Conservation (phyloP, 202 grass and related monocot species). For the Elaeis oleifera region DNA sequence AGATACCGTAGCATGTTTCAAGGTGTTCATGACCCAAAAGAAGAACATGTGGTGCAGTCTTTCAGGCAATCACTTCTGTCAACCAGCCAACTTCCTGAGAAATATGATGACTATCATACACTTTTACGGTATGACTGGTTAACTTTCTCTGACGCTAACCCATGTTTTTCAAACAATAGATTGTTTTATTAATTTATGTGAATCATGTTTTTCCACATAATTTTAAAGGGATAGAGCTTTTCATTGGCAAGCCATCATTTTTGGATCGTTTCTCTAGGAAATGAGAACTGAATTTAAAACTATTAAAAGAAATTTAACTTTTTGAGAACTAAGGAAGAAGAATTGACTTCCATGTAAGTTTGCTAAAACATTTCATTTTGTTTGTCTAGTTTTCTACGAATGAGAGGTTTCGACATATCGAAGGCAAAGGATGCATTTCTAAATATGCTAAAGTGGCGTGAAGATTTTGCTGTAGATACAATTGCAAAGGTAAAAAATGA, state of each 20-base stretch:
- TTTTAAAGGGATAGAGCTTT: too few relatives aligned
- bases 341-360: background rate
- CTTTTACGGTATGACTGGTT: slow-evolving; percentile 54
- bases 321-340: too few relatives aligned
- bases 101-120: slow-evolving; percentile 79
- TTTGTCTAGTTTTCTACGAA: slow-evolving; percentile 61
- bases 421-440: slow-evolving; percentile 82
- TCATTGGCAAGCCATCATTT: too few relatives aligned
- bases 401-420: slow-evolving; percentile 58
- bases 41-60: slow-evolving; percentile 50
- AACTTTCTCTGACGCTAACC: slow-evolving; percentile 15
- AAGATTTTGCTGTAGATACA: slow-evolving; percentile 57
- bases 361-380: slow-evolving; percentile 8
- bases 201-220: too few relatives aligned
- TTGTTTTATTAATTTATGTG: background rate
- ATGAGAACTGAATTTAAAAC: too few relatives aligned
- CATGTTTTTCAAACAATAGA: background rate
- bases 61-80: slow-evolving; percentile 58
- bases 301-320: too few relatives aligned
- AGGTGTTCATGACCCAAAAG: slow-evolving; percentile 49
- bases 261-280: too few relatives aligned
- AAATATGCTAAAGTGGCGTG: slow-evolving; percentile 96
- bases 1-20: slow-evolving; percentile 34
- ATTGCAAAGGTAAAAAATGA: slow-evolving; percentile 55
- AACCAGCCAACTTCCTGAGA: slow-evolving; percentile 58